phyloP scores from a whole-genome alignment of 78 protist species.

The Chrysochromulina parva region DNA sequence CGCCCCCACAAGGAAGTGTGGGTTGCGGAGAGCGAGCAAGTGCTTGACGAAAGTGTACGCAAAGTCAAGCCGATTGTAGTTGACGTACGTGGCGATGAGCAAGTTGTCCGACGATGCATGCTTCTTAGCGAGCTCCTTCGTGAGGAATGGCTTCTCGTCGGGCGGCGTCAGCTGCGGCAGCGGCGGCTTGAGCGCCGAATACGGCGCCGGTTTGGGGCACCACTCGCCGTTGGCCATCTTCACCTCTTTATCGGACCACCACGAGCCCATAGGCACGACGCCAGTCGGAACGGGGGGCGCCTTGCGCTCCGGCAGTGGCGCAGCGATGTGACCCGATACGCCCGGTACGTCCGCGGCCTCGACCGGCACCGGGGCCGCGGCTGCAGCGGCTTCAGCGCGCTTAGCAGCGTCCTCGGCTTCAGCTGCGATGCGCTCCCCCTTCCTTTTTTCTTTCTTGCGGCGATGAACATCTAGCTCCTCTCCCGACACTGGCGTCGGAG shows the following conservation, averaged over 20 bases:
- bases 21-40: background rate
- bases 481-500: no score
- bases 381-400: background rate
- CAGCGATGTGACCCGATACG: background rate
- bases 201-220: conserved; percentile 21
- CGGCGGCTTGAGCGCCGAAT: background rate
- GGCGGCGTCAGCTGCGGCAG: background rate
- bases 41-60: conserved; percentile 4
- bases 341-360: background rate
- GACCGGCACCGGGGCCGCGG: background rate
- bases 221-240: background rate
- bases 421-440: no score
- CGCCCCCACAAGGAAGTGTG: background rate
- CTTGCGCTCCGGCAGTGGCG: background rate
- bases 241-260: background rate
- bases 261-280: background rate
- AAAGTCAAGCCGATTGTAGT: conserved; percentile 18
- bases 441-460: no score
- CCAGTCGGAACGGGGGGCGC: background rate
- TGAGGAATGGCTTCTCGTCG: background rate
- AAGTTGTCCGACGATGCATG: conserved; percentile 13
- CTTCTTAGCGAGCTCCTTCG: background rate
- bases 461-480: no score
- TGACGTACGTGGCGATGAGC: conserved; percentile 27
- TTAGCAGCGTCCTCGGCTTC: background rate